Base-by-base conservation (phyloP, 192 early-diverging fungal species). In the Coemansia sp. region DNA sequence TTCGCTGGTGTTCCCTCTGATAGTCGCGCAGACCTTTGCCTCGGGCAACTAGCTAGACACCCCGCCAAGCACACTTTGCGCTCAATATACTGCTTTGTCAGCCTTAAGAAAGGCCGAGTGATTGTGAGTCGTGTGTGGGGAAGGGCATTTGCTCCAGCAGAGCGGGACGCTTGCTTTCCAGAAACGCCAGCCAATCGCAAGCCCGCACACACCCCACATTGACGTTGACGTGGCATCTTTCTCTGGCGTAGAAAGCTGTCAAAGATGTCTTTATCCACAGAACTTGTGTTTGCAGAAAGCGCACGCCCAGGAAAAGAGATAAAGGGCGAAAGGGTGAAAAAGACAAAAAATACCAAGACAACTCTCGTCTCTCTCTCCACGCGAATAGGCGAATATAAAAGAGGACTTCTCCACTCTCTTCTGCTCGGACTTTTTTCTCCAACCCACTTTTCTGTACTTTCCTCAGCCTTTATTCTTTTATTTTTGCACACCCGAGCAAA, bases 1-100 rank as follows among this genome's bases (percentile, higher is more conserved):
- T 3, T 90, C 93, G 2, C 75, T 96, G 25, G 92, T 95, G 2
- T 97, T 97, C 61, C 96, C 96, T 42, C 69, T 99, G 34, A 88
- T 99, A 39, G 95, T 99, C 8, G 93, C 95, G 6, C 90, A 95
- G 70, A 99, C 95, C 0, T 97, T 97, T 85, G 96, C 94, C 10
- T 92, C 89, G 68, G 79, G 67, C 25, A 23, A 47, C 28, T 69
- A 33, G 25, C 0, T 20, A 14, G 0, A 36, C n/a, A 14, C 14
- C 31, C 26, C 10, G 38, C 5, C 11, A 28, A 45, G 8, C 16
- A 14, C 13, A 6, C 23, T 26, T 26, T n/a, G 26, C 26, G 12
- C 11, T 13, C 4, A 26, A 50, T 6, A 28, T 25, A 18, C 7
- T 50, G 48, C 48, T 50, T 50, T 13, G 48, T 26, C 48, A 50